These are phyloP conservation scores for Vinca minor DNA, from an alignment of 257 asterid genomes.

Conservation along the genomic window DNA sequence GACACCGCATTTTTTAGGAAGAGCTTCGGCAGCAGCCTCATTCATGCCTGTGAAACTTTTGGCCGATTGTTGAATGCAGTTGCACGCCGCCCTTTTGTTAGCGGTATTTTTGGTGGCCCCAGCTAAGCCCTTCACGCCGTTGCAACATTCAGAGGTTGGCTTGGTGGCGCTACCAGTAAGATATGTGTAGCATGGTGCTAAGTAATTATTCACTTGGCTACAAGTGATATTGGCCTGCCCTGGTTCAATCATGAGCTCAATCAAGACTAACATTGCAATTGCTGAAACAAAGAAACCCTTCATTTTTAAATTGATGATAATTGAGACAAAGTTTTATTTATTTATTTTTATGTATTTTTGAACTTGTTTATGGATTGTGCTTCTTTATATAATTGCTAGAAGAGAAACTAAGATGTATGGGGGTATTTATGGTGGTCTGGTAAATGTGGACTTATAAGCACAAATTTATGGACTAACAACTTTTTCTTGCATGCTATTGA, in stretches of 20 bases:
- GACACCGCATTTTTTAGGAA: constrained; percentile 28
- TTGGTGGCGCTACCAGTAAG: constrained; percentile 28
- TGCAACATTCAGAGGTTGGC: constrained; percentile 22
- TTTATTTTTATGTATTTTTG: background rate
- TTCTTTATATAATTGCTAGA: background rate
- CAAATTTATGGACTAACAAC: no score
- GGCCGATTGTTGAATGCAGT: constrained; percentile 33
- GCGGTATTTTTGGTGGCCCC: constrained; percentile 15
- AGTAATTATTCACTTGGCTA: constrained; percentile 23
- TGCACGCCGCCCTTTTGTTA: constrained; percentile 25
- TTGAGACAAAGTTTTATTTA: no score
- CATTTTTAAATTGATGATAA: no score
- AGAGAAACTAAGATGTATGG: background rate
- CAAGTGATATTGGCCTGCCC: constrained; percentile 26
- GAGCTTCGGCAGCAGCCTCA: constrained; percentile 33
- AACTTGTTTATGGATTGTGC: no score
- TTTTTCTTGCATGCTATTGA: no score
- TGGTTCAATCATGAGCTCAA: constrained; percentile 10
- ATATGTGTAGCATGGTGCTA: constrained; percentile 27
- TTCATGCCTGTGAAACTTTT: constrained; percentile 19
- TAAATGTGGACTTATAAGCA: background rate
- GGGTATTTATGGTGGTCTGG: background rate
- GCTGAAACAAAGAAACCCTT: constrained; percentile 17
- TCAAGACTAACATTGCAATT: constrained; percentile 19
- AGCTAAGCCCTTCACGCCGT: constrained; percentile 22